These are phyloP conservation scores for Fusarium odoratissimum DNA, from an alignment of 2,329 filamentous ascomycete species.

Conservation along the genomic window DNA sequence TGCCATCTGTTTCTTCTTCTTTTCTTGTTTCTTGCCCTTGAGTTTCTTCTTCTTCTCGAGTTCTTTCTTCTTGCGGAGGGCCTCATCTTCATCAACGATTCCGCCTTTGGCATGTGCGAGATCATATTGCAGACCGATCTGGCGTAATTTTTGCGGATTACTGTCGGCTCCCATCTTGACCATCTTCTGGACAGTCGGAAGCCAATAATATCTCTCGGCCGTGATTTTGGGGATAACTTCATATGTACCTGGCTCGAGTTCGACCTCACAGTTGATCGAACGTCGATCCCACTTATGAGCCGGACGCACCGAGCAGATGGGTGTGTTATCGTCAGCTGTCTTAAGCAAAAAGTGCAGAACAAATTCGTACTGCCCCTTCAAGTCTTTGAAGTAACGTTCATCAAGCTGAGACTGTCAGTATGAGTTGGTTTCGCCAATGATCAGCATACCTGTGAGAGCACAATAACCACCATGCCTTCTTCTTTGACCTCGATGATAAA, in stretches of 20 bases:
- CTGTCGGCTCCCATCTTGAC: constrained; percentile 59
- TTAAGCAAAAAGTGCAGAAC: constrained; percentile 58
- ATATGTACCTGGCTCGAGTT: constrained; percentile 75
- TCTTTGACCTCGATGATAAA: constrained; percentile 57
- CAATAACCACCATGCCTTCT: constrained; percentile 56
- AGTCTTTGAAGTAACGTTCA: constrained; percentile 57
- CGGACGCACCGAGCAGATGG: constrained; percentile 40
- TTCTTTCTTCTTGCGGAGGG: constrained; percentile 45
- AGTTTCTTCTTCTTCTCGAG: constrained; percentile 44
- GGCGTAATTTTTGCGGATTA: constrained; percentile 72
- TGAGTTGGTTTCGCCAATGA: background rate
- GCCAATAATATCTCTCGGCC: constrained; percentile 58
- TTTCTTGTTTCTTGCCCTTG: constrained; percentile 42
- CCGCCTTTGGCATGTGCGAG: constrained; percentile 70
- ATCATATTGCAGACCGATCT: constrained; percentile 70
- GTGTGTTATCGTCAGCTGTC: constrained; percentile 14
- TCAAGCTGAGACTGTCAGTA: constrained; percentile 52
- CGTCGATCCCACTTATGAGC: constrained; percentile 61
- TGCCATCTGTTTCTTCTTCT: constrained; percentile 37
- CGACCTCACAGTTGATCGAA: constrained; percentile 77
- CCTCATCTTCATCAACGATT: constrained; percentile 61
- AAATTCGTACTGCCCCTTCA: constrained; percentile 59
- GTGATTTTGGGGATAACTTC: constrained; percentile 76
- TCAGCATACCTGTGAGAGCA: constrained; percentile 53
- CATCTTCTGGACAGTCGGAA: constrained; percentile 67